Conservation (phyloP, 345 rosid genomes). For the Brassica rapa region DNA sequence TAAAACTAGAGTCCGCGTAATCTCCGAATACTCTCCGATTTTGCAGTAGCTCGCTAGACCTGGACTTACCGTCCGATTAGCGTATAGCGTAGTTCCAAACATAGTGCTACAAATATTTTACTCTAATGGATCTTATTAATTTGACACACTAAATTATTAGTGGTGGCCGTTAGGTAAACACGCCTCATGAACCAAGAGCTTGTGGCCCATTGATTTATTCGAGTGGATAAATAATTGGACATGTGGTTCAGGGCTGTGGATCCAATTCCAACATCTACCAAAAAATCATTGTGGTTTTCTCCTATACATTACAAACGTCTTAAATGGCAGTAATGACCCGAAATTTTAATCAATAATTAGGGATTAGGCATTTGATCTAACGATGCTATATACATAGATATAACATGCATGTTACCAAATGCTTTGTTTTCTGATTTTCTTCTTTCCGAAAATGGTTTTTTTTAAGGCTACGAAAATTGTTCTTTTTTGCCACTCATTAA, state of each 20-base stretch:
- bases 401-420: no score
- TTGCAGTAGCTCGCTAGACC: no score
- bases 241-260: not conserved
- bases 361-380: not conserved
- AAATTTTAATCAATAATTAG: not conserved
- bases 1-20: no score
- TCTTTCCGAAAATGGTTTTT: not conserved
- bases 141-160: conserved; percentile 13
- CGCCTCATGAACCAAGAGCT: not conserved
- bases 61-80: no score
- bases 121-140: conserved; percentile 6
- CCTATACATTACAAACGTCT: not conserved
- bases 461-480: no score
- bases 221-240: not conserved
- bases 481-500: not conserved
- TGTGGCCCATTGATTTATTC: not conserved
- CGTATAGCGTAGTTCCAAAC: no score
- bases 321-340: not conserved
- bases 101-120: not conserved
- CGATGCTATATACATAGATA: not conserved
- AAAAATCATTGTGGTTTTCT: not conserved
- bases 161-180: conserved; percentile 24
- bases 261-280: not conserved
- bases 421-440: not conserved
- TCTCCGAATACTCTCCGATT: no score